Percentiles rank a stretch among this genome's conserved stretches.
phyloP scores from a whole-genome alignment of 2,329 filamentous ascomycete species.

The Fusarium paranaense region DNA sequence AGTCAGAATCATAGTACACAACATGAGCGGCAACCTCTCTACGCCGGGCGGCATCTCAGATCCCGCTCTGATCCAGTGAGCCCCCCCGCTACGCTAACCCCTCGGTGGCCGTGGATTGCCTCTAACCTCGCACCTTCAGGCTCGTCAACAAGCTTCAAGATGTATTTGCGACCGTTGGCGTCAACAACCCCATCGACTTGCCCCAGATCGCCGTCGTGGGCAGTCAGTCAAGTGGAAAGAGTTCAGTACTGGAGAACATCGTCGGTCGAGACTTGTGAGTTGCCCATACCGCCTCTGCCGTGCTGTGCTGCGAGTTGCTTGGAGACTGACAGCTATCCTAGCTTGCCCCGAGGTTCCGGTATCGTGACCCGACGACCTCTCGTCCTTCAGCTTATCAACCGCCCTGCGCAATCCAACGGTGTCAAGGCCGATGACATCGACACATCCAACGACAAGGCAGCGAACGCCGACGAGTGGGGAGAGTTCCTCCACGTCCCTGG shows the following conservation, averaged over 20 bases:
- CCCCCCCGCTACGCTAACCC: conserved; percentile 23
- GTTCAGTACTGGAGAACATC: conserved; percentile 98
- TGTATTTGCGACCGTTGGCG: conserved; percentile 98
- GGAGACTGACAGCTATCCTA: conserved; percentile 53
- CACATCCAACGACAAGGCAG: conserved; percentile 81
- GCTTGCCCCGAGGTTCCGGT: conserved; percentile 94
- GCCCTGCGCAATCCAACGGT: conserved; percentile 80
- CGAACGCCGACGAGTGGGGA: conserved; percentile 96
- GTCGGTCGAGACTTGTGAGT: conserved; percentile 98
- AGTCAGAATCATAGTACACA: conserved; percentile 28
- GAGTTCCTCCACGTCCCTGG: conserved; percentile 98
- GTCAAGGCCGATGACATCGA: conserved; percentile 73
- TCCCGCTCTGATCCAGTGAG: conserved; percentile 74
- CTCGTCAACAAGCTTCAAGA: conserved; percentile 99
- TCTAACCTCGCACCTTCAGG: conserved; percentile 53
- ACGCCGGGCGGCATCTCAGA: conserved; percentile 72
- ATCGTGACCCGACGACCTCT: conserved; percentile 97
- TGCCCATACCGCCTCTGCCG: conserved; percentile 21
- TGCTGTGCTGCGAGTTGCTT: conserved; percentile 7
- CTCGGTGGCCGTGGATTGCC: conserved; percentile 24
- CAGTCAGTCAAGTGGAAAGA: conserved; percentile 99
- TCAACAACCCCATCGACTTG: conserved; percentile 98
- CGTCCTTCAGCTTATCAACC: conserved; percentile 98
- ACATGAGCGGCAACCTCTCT: conserved; percentile 53
- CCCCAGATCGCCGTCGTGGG: conserved; percentile 98